phyloP scores from a whole-genome alignment of 1,284 basidiomycete genomes.

The Dichomitus squalens region DNA sequence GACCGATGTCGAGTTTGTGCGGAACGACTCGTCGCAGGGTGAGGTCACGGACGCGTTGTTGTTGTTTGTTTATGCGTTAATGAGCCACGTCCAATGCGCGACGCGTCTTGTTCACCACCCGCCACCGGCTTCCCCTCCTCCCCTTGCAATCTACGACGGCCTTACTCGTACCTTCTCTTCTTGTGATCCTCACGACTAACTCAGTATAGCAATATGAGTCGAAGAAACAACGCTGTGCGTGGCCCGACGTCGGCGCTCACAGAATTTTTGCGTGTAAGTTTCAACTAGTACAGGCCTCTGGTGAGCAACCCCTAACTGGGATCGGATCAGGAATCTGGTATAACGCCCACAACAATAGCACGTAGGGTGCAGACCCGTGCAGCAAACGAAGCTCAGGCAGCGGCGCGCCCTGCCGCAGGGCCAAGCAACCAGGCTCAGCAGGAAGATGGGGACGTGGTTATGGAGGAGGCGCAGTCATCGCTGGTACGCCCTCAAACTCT shows the following conservation, averaged over 20 bases:
- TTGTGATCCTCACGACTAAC: background rate
- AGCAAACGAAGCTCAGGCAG: conserved; percentile 23
- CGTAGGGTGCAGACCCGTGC: conserved; percentile 52
- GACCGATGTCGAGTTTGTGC: no score
- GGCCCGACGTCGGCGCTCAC: conserved; percentile 93
- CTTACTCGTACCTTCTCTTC: background rate
- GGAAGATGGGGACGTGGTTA: conserved; percentile 31
- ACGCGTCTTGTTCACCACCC: conserved; percentile 9
- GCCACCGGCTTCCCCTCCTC: background rate
- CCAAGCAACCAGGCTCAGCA: conserved; percentile 43
- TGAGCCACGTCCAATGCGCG: conserved; percentile 28
- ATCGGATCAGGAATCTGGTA: conserved; percentile 70
- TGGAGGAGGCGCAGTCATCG: conserved; percentile 36
- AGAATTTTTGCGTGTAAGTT: conserved; percentile 82
- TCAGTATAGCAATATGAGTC: conserved; percentile 30
- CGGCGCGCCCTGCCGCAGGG: conserved; percentile 44
- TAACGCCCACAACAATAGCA: conserved; percentile 70
- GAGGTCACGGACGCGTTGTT: conserved; percentile 19
- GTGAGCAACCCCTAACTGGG: background rate
- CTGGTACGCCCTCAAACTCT: conserved; percentile 1
- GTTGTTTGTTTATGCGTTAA: conserved; percentile 18
- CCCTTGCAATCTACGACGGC: background rate
- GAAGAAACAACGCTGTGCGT: conserved; percentile 64
- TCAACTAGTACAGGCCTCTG: background rate
- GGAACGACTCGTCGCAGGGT: no score